phyloP scores from a whole-genome alignment of 257 asterid species.

The Solanum ossicruentum region DNA sequence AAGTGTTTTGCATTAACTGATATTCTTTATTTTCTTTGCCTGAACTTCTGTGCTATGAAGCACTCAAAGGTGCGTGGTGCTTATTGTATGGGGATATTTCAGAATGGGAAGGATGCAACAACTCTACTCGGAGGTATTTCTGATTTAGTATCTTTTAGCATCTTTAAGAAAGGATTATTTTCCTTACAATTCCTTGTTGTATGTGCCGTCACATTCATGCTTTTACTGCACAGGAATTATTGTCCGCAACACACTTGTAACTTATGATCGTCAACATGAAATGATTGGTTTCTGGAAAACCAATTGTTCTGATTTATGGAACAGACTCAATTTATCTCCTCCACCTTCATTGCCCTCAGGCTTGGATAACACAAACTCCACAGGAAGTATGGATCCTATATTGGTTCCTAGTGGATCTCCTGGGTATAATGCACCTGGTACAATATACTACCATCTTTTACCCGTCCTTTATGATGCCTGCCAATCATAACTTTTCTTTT shows the following conservation, averaged over 20 bases:
- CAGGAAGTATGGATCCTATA: slow-evolving; percentile 28
- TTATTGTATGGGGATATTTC: slow-evolving; percentile 95
- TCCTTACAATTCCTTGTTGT: background rate
- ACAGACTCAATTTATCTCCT: slow-evolving; percentile 49
- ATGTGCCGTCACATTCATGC: background rate
- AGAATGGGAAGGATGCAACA: slow-evolving; percentile 95
- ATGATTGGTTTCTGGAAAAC: slow-evolving; percentile 96
- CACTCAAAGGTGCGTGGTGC: slow-evolving; percentile 94
- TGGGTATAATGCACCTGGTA: slow-evolving; percentile 38
- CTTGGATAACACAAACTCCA: slow-evolving; percentile 23
- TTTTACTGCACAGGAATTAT: slow-evolving; percentile 45
- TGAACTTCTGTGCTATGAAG: slow-evolving; percentile 19
- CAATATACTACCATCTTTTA: slow-evolving; percentile 1
- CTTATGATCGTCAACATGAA: slow-evolving; percentile 89
- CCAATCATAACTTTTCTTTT: background rate
- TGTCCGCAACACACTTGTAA: slow-evolving; percentile 95
- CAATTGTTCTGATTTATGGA: slow-evolving; percentile 92
- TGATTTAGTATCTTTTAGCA: background rate
- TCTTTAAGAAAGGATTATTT: background rate
- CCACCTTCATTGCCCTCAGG: slow-evolving; percentile 39
- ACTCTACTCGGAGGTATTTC: slow-evolving; percentile 90
- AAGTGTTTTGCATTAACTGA: background rate
- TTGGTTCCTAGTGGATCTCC: slow-evolving; percentile 50
- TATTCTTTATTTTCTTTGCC: background rate
- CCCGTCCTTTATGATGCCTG: background rate